A percentile compares a stretch with the other conserved stretches of the same genome.
Evolutionary conservation across 768 basidiomycete species (phyloP).

Genomic region (Tylopilus sp.): DNA sequence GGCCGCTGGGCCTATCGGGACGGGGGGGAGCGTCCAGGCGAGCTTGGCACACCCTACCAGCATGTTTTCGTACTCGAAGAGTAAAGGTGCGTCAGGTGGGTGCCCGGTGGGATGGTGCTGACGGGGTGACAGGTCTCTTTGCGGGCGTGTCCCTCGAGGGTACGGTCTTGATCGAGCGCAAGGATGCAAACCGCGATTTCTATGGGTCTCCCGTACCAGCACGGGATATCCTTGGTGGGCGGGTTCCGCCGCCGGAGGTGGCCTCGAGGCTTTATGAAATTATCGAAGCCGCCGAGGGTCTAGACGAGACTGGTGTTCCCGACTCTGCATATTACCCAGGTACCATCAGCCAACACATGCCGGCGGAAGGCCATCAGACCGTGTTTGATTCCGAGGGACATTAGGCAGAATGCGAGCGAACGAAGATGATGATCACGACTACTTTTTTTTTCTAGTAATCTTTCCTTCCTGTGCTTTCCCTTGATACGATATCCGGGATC

Average conservation of each 20-base stretch:
- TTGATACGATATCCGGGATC: slow-evolving; percentile 12
- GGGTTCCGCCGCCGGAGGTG: slow-evolving; percentile 96
- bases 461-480: not conserved
- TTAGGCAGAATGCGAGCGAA: too few relatives aligned
- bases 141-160: slow-evolving; percentile 95
- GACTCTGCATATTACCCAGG: slow-evolving; percentile 77
- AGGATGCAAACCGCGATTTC: slow-evolving; percentile 95
- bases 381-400: slow-evolving; percentile 75
- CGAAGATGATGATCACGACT: slow-evolving; percentile 3
- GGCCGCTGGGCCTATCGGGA: slow-evolving; percentile 89
- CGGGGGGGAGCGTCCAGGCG: slow-evolving; percentile 86
- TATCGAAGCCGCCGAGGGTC: slow-evolving; percentile 92
- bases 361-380: slow-evolving; percentile 44
- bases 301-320: slow-evolving; percentile 83
- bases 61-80: slow-evolving; percentile 97
- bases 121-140: slow-evolving; percentile 64
- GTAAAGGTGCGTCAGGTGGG: slow-evolving; percentile 50
- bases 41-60: slow-evolving; percentile 89
- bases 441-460: not conserved
- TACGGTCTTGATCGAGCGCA: slow-evolving; percentile 90
- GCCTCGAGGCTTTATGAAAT: slow-evolving; percentile 91
- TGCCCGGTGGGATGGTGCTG: not conserved
- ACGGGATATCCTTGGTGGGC: slow-evolving; percentile 85
- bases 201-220: slow-evolving; percentile 91
- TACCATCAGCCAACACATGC: slow-evolving; percentile 55